Evolutionary conservation across 1,139 yeast genomes (phyloP).

Genomic region (Yamadazyma atlantica): DNA sequence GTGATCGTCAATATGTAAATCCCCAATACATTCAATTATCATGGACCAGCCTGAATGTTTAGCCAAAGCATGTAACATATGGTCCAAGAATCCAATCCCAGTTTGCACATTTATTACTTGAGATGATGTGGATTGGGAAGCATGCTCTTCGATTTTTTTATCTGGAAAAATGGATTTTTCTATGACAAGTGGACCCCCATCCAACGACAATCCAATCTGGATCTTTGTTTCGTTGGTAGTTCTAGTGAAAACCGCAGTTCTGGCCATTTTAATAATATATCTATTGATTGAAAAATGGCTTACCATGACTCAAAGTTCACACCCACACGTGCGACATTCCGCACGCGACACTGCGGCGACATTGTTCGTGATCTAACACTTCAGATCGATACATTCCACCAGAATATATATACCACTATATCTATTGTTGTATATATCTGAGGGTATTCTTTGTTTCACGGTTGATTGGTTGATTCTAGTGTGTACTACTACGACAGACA

Average conservation of each 20-base stretch:
- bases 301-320: no score
- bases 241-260: slow-evolving; percentile 58
- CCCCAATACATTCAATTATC: slow-evolving; percentile 87
- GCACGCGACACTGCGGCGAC: no score
- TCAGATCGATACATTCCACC: no score
- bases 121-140: slow-evolving; percentile 57
- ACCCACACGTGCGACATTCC: no score
- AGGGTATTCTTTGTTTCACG: no score
- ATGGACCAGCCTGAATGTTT: slow-evolving; percentile 97
- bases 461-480: no score
- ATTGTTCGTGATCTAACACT: no score
- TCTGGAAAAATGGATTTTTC: slow-evolving; percentile 52
- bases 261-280: slow-evolving; percentile 13
- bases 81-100: slow-evolving; percentile 94
- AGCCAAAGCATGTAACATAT: slow-evolving; percentile 95
- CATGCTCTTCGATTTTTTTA: slow-evolving; percentile 45
- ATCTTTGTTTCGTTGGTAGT: slow-evolving; percentile 92
- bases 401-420: neutral
- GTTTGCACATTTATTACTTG: slow-evolving; percentile 82
- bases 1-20: slow-evolving; percentile 93
- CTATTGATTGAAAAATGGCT: neutral
- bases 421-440: neutral
- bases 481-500: no score
- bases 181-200: slow-evolving; percentile 74
- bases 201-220: slow-evolving; percentile 78